These are phyloP conservation scores for Blastomyces silverae DNA, from an alignment of 2,329 filamentous ascomycete species.

Conservation along the genomic window DNA sequence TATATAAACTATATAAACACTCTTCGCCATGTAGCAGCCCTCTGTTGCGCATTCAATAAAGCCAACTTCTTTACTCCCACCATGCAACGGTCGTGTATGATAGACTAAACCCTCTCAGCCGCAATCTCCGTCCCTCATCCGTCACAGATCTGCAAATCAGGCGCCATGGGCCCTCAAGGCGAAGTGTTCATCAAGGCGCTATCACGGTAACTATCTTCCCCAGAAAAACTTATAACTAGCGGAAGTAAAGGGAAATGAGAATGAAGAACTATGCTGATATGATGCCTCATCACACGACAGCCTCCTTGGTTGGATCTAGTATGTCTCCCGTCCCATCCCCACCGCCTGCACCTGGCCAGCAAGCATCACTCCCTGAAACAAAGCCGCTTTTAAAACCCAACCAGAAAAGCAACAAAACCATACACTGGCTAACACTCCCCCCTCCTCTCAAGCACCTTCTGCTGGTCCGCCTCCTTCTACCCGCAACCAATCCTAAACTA, in stretches of 20 bases:
- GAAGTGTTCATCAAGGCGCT: conserved; percentile 37
- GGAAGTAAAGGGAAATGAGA: background rate
- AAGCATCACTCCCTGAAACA: background rate
- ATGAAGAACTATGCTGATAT: conserved; percentile 21
- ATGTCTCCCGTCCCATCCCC: conserved; percentile 23
- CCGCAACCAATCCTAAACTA: conserved; percentile 80
- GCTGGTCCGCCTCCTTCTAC: conserved; percentile 88
- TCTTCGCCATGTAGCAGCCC: background rate
- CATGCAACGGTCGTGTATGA: background rate
- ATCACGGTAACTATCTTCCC: conserved; percentile 35
- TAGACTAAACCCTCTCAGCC: background rate
- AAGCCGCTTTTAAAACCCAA: background rate
- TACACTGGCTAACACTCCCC: conserved; percentile 7
- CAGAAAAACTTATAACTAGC: conserved; percentile 7
- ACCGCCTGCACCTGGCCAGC: background rate
- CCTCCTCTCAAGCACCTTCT: conserved; percentile 46
- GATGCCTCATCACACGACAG: conserved; percentile 40
- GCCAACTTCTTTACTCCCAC: background rate
- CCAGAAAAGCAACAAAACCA: background rate
- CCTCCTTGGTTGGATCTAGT: conserved; percentile 68
- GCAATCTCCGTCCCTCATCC: background rate
- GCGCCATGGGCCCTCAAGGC: conserved; percentile 29
- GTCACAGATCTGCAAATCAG: too few relatives aligned
- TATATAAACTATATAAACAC: background rate
- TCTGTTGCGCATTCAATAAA: background rate